Percentiles rank a stretch among this genome's conserved stretches.
These are phyloP conservation scores for Gastrodia elata DNA, from an alignment of 106 monocot genomes.

Conservation along the genomic window DNA sequence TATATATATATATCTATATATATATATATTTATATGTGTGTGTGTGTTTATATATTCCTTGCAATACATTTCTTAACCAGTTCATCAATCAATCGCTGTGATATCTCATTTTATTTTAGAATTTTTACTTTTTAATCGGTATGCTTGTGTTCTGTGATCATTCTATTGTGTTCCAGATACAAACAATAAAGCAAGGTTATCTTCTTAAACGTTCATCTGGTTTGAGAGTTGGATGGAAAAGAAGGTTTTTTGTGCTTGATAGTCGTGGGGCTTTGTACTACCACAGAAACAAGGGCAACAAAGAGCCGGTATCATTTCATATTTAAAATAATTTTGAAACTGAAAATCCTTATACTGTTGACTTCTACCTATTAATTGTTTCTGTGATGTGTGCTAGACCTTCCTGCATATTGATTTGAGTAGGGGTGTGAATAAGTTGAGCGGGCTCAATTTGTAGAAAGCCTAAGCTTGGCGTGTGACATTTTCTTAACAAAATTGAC, in stretches of 20 bases:
- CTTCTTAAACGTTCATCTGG: conserved; percentile 80
- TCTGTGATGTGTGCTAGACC: neutral
- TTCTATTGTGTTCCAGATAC: conserved; percentile 41
- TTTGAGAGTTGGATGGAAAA: conserved; percentile 83
- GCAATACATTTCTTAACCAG: neutral
- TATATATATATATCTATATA: neutral
- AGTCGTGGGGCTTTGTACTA: conserved; percentile 85
- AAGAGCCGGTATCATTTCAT: conserved; percentile 42
- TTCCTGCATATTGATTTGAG: neutral
- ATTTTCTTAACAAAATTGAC: too few relatives aligned
- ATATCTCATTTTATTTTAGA: neutral
- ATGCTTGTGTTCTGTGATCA: neutral
- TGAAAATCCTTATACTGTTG: neutral
- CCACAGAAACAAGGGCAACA: conserved; percentile 64
- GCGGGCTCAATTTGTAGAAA: too few relatives aligned
- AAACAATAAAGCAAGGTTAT: conserved; percentile 97
- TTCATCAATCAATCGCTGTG: neutral
- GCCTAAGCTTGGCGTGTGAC: too few relatives aligned
- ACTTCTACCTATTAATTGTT: neutral
- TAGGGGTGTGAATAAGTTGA: too few relatives aligned
- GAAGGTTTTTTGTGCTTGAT: conserved; percentile 94
- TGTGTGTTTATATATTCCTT: neutral
- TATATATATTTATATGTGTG: too few relatives aligned
- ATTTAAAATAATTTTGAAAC: neutral
- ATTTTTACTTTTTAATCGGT: neutral